Evolutionary conservation across 1,139 yeast species (phyloP), one percentile per base, ranked within the genome.

Genomic region (Pichia inconspicua): DNA sequence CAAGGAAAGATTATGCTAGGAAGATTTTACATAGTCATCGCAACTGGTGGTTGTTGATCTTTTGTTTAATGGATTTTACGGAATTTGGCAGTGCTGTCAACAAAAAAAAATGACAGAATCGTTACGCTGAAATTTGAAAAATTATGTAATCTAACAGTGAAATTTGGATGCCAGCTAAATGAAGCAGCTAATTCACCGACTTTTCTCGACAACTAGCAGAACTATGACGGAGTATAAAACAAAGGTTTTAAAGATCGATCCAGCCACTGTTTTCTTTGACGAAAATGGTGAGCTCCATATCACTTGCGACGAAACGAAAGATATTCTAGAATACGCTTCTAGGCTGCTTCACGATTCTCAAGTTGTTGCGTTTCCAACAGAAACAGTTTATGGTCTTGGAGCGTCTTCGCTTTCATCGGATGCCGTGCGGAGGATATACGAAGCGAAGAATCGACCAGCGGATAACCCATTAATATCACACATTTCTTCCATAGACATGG

Each of bases 401-500:
- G 98, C 95, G 0, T 83, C 92, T 4, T 87, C 95, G 0, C 69
- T 87, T 49, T 74, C 72, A 48, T 89, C 88, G 48, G 80, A 77
- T 7, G 77, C 95, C 0, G 96, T 90, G 2, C 64, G 66, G 49
- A 77, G 82, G 44, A 92, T 92, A 11, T 92, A 89, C 64, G 71
- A 67, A 32, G 97, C 97, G 35, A 92, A 92, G 61, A 88, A 88
- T 61, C 72, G 98, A 54, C 98, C 98, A 0, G 82, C 95, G 2
- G 98, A 92, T 65, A 92, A 92, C 58, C 98, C 98, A 3, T 69
- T 92, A 53, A 92, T 92, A 52, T 82, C 92, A 0, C 98, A 92
- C 65, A 80, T 92, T 1, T 81, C 96, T 0, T 84, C 96, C 0
- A 60, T 79, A 2, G 78, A 76, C 30, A 97, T 89, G 66, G 72